A percentile compares a stretch with the other conserved stretches of the same genome.
Evolutionary conservation across 495 filamentous ascomycete species (phyloP).

Genomic region (Paragyromitra xinjiangensis): DNA sequence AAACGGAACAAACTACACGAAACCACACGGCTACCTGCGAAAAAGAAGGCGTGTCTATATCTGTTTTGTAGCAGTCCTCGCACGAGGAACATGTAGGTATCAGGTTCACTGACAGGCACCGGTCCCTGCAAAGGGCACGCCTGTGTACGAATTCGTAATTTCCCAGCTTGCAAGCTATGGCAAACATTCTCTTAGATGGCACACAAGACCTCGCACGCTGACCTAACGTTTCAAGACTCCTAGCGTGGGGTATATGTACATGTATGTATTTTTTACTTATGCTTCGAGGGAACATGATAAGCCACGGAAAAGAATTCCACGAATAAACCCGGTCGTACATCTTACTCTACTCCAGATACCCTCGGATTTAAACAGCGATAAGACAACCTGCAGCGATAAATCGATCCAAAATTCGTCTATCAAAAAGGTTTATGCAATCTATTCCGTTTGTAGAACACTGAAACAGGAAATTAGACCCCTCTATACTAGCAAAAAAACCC

Average conservation of each 20-base stretch:
- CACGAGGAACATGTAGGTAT: not conserved
- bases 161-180: not conserved
- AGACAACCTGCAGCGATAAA: no score
- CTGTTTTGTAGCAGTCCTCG: conserved; percentile 7
- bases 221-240: not conserved
- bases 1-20: conserved; percentile 14
- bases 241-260: not conserved
- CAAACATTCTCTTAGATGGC: not conserved
- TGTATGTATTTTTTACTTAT: not conserved
- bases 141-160: not conserved
- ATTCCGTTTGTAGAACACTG: not conserved
- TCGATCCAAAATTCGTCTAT: not conserved
- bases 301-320: conserved; percentile 16
- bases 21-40: conserved; percentile 7
- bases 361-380: no score
- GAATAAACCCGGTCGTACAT: not conserved
- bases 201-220: not conserved
- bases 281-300: conserved; percentile 8
- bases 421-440: not conserved
- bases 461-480: not conserved
- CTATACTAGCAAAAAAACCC: not conserved
- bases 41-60: conserved; percentile 18
- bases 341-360: not conserved
- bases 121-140: not conserved
- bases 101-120: not conserved